A percentile compares a stretch with the other conserved stretches of the same genome.
Evolutionary conservation across 2,329 filamentous ascomycete species (phyloP).

Genomic region (Boeremia exigua): DNA sequence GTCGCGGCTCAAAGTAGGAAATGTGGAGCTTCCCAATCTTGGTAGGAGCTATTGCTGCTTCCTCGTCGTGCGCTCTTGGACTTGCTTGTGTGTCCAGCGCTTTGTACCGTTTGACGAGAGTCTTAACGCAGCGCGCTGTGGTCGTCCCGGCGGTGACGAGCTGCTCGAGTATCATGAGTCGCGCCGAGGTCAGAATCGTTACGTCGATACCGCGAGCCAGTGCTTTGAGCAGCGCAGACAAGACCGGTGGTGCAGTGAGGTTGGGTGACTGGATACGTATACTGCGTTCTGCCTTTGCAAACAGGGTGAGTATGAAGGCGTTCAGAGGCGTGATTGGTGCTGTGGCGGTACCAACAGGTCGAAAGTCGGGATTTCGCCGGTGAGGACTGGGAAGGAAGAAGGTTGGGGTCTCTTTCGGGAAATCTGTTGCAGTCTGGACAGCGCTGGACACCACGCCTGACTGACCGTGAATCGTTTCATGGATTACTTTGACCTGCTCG

Average conservation of each 20-base stretch:
- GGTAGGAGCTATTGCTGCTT: slow-evolving; percentile 32
- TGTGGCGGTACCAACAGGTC: slow-evolving; percentile 43
- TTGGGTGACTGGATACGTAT: slow-evolving; percentile 82
- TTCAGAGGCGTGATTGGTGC: slow-evolving; percentile 75
- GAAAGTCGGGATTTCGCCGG: slow-evolving; percentile 70
- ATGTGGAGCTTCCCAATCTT: slow-evolving; percentile 61
- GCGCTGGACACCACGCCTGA: background rate
- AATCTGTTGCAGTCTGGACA: background rate
- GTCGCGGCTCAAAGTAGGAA: slow-evolving; percentile 60
- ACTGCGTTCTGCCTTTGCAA: slow-evolving; percentile 62
- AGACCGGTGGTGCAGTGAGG: slow-evolving; percentile 70
- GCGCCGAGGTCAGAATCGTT: slow-evolving; percentile 68
- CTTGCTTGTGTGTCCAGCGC: background rate
- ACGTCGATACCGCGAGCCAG: slow-evolving; percentile 72
- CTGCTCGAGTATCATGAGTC: slow-evolving; percentile 80
- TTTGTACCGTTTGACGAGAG: slow-evolving; percentile 63
- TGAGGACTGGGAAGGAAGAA: slow-evolving; percentile 77
- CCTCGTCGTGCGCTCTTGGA: slow-evolving; percentile 25
- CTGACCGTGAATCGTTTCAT: background rate
- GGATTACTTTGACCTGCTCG: too few relatives aligned
- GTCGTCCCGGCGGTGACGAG: slow-evolving; percentile 79
- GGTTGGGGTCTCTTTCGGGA: slow-evolving; percentile 53
- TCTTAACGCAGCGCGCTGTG: slow-evolving; percentile 68
- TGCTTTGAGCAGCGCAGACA: slow-evolving; percentile 66
- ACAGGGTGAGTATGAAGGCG: slow-evolving; percentile 65